These are phyloP conservation scores for Sanguinoderma infundibulare DNA, from an alignment of 1,284 basidiomycete species.

Conservation along the genomic window DNA sequence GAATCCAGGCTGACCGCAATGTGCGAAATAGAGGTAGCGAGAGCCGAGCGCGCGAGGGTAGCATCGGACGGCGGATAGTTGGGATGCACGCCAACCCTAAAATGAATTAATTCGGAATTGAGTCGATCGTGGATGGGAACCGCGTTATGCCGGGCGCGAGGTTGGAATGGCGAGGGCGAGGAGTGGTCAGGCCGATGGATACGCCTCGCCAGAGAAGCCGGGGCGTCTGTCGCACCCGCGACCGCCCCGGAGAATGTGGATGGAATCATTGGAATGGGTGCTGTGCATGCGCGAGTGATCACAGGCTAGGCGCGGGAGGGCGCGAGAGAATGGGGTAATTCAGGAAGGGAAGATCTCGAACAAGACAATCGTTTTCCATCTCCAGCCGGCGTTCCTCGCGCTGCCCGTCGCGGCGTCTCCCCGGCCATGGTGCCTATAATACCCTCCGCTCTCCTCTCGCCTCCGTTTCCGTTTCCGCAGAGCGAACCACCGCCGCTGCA, in stretches of 20 bases:
- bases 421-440: constrained; percentile 14
- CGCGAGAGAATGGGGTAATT: neutral
- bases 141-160: neutral
- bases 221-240: neutral
- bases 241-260: constrained; percentile 3
- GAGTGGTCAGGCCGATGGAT: no score
- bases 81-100: no score
- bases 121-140: no score
- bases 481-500: constrained; percentile 1
- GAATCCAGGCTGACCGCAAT: neutral
- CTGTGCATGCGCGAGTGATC: neutral
- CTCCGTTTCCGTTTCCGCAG: constrained; percentile 6
- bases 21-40: neutral
- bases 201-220: neutral
- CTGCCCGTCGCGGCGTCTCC: constrained; percentile 15
- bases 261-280: neutral
- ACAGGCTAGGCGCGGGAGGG: neutral
- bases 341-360: constrained; percentile 23
- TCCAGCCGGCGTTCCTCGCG: constrained; percentile 14
- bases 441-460: constrained; percentile 5
- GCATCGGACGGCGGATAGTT: neutral
- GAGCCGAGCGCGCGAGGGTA: neutral
- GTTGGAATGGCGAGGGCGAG: neutral
- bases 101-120: no score
- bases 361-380: constrained; percentile 26